Conservation (phyloP, 495 filamentous ascomycete species). For the Trichoderma erinaceum region DNA sequence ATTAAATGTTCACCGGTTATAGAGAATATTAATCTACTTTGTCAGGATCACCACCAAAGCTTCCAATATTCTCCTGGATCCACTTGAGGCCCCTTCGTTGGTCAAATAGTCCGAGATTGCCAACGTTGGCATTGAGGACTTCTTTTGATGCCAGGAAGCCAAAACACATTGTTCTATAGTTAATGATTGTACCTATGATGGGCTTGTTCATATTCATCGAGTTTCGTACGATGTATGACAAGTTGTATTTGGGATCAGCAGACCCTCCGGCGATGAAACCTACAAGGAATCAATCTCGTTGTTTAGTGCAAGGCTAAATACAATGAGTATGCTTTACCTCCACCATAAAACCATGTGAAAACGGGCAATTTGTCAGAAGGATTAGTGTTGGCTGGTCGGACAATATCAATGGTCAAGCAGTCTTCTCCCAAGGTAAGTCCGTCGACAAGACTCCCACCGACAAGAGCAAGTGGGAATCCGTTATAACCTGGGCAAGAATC, state of each 20-base stretch:
- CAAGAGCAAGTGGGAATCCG: neutral
- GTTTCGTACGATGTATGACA: neutral
- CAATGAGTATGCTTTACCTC: neutral
- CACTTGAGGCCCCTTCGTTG: conserved; percentile 55
- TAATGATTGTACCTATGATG: conserved; percentile 50
- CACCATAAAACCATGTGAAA: neutral
- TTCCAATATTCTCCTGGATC: conserved; percentile 32
- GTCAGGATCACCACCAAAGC: neutral
- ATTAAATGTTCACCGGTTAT: neutral
- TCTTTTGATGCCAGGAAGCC: conserved; percentile 44
- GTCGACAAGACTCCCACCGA: neutral
- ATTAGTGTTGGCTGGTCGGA: neutral
- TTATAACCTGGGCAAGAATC: conserved; percentile 48
- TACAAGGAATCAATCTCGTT: neutral
- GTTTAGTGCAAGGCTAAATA: neutral
- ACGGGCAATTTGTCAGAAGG: neutral
- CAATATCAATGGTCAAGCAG: neutral
- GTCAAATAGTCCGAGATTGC: conserved; percentile 54
- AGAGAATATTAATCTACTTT: neutral
- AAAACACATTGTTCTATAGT: conserved; percentile 52
- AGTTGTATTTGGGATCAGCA: neutral
- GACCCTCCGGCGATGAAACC: neutral
- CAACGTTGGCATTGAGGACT: conserved; percentile 36
- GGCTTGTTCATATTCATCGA: neutral
- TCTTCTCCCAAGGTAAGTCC: neutral